Conservation (phyloP, 805 yeast species). For the Saccharomycopsis javanensis region DNA sequence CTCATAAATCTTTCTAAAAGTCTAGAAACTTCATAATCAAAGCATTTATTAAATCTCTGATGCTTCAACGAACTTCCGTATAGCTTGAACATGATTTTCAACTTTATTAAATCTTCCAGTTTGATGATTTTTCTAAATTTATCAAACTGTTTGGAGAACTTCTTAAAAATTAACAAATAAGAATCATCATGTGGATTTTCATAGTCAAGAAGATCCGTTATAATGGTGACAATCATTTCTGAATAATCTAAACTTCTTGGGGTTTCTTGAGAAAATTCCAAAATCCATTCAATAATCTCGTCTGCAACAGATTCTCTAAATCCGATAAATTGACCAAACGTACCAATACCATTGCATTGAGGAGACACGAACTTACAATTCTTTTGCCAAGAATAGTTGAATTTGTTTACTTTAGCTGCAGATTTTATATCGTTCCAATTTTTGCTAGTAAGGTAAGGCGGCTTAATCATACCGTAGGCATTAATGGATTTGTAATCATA, state of each 20-base stretch:
- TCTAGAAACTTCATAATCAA: conserved; percentile 29
- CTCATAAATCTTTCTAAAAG: conserved; percentile 30
- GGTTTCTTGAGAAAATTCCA: background rate
- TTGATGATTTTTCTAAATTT: conserved; percentile 25
- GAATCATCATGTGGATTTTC: background rate
- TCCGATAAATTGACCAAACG: background rate
- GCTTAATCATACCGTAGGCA: background rate
- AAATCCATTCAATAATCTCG: background rate
- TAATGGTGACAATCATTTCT: background rate
- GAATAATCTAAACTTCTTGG: background rate
- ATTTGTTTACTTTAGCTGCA: background rate
- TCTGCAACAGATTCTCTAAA: background rate
- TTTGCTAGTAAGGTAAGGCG: background rate
- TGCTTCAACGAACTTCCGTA: background rate
- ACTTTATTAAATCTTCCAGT: background rate
- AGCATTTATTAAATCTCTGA: background rate
- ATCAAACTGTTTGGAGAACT: background rate
- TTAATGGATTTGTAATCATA: background rate
- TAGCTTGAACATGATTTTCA: background rate
- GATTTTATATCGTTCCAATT: background rate
- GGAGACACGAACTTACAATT: background rate
- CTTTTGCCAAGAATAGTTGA: background rate
- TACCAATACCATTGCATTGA: background rate
- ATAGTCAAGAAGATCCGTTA: background rate
- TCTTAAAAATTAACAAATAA: background rate